Percentiles rank a stretch among this genome's conserved stretches.
phyloP scores from a whole-genome alignment of 257 asterid species.

The Penstemon davidsonii region DNA sequence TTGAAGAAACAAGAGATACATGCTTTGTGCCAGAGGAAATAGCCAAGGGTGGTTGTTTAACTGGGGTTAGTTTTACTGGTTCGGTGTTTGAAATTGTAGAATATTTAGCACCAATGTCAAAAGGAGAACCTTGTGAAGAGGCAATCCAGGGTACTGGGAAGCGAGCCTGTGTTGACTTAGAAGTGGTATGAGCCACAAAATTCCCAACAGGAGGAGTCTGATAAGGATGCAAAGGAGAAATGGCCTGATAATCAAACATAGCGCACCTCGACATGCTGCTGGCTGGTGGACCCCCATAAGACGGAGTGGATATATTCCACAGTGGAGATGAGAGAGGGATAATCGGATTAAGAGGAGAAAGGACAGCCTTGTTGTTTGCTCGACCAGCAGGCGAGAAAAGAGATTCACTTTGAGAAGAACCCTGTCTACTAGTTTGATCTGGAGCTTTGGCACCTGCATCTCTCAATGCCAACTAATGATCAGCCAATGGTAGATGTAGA shows the following conservation, averaged over 20 bases:
- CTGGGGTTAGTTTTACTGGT: conserved; percentile 50
- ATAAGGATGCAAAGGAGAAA: conserved; percentile 72
- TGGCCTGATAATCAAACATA: conserved; percentile 65
- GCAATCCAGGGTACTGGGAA: conserved; percentile 74
- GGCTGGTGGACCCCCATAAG: conserved; percentile 58
- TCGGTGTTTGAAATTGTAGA: conserved; percentile 56
- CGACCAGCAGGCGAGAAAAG: conserved; percentile 48
- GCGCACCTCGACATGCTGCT: conserved; percentile 56
- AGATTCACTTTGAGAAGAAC: conserved; percentile 52
- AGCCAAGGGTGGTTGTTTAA: conserved; percentile 52
- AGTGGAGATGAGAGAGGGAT: conserved; percentile 84
- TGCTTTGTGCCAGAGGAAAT: conserved; percentile 43
- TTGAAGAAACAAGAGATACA: conserved; percentile 35
- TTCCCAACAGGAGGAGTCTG: conserved; percentile 66
- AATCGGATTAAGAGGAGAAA: conserved; percentile 58
- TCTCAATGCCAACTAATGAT: conserved; percentile 31
- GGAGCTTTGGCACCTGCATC: conserved; percentile 61
- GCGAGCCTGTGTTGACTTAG: conserved; percentile 65
- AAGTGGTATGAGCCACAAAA: conserved; percentile 49
- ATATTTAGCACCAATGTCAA: conserved; percentile 51
- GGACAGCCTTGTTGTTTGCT: conserved; percentile 50
- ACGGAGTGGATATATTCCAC: conserved; percentile 80
- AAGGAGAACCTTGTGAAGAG: conserved; percentile 69
- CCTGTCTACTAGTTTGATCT: conserved; percentile 54
- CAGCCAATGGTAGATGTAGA: conserved; percentile 23